phyloP scores from a whole-genome alignment of 345 rosid genomes.

The Linum lewisii region DNA sequence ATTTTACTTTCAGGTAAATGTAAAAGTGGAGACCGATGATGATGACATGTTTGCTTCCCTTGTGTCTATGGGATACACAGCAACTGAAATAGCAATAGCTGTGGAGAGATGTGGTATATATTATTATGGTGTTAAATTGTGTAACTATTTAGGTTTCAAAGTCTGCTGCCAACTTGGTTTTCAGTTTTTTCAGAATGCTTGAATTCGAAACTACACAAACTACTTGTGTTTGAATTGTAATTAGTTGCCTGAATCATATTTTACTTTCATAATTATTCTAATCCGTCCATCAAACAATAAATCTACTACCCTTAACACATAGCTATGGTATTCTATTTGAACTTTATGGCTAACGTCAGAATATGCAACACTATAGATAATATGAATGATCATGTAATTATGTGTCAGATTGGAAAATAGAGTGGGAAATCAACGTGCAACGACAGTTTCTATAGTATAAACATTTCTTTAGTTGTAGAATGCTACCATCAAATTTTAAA shows the following conservation, averaged over 20 bases:
- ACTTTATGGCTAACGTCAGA: too few relatives aligned
- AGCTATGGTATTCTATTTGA: too few relatives aligned
- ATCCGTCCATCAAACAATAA: neutral
- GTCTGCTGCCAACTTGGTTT: too few relatives aligned
- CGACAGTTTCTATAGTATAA: too few relatives aligned
- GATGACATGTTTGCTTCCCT: constrained; percentile 30
- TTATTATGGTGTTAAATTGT: constrained; percentile 2
- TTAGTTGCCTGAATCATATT: neutral
- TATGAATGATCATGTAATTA: too few relatives aligned
- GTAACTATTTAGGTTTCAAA: constrained; percentile 9
- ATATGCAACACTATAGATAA: too few relatives aligned
- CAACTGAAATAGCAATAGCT: constrained; percentile 57
- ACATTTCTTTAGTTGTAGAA: neutral
- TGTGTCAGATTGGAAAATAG: too few relatives aligned
- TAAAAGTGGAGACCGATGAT: constrained; percentile 27
- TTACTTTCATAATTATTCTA: neutral
- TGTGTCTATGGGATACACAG: constrained; percentile 58
- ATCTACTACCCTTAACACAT: too few relatives aligned
- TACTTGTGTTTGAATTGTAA: too few relatives aligned
- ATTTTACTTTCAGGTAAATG: constrained; percentile 30
- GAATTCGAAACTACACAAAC: too few relatives aligned
- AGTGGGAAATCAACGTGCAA: too few relatives aligned
- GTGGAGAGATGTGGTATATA: constrained; percentile 77
- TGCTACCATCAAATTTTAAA: neutral
- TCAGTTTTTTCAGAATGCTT: too few relatives aligned